phyloP scores from a whole-genome alignment of 106 monocot species.

The Ottelia alismoides region DNA sequence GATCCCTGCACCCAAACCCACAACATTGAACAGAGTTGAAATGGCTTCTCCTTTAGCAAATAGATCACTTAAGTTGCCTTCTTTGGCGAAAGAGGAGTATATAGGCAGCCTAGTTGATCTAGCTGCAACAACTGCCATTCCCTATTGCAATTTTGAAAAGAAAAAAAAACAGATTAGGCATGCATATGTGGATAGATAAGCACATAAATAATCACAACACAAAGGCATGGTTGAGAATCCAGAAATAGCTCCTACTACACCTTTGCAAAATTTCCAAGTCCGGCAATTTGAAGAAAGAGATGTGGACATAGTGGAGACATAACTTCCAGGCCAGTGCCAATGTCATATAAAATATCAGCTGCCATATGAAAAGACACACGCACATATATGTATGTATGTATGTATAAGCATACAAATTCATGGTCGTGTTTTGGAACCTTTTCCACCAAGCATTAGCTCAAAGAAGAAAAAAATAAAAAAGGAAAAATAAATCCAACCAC shows the following conservation, averaged over 20 bases:
- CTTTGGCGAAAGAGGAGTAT: slow-evolving; percentile 97
- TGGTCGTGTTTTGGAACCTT: too few species aligned
- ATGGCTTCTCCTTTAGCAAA: slow-evolving; percentile 99
- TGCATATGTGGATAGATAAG: too few species aligned
- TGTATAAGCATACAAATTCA: not conserved
- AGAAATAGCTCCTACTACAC: too few species aligned
- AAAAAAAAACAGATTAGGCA: too few species aligned
- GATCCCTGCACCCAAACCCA: slow-evolving; percentile 79
- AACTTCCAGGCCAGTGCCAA: slow-evolving; percentile 89
- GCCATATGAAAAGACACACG: slow-evolving; percentile 3
- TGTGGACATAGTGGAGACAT: slow-evolving; percentile 91
- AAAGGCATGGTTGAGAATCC: too few species aligned
- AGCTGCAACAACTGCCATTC: slow-evolving; percentile 96
- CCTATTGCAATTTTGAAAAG: too few species aligned
- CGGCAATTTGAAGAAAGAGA: slow-evolving; percentile 91
- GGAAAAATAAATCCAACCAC: too few species aligned
- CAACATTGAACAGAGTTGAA: slow-evolving; percentile 84
- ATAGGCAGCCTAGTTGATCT: slow-evolving; percentile 92
- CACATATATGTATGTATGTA: too few species aligned
- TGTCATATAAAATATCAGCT: slow-evolving; percentile 93
- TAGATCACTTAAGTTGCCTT: slow-evolving; percentile 90
- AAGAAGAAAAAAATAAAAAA: too few species aligned
- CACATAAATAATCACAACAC: too few species aligned
- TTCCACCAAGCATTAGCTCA: too few species aligned
- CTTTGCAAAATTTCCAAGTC: slow-evolving; percentile 97